These are phyloP conservation scores for Furcasterigmium furcatum DNA, from an alignment of 2,329 filamentous ascomycete species.

Conservation along the genomic window DNA sequence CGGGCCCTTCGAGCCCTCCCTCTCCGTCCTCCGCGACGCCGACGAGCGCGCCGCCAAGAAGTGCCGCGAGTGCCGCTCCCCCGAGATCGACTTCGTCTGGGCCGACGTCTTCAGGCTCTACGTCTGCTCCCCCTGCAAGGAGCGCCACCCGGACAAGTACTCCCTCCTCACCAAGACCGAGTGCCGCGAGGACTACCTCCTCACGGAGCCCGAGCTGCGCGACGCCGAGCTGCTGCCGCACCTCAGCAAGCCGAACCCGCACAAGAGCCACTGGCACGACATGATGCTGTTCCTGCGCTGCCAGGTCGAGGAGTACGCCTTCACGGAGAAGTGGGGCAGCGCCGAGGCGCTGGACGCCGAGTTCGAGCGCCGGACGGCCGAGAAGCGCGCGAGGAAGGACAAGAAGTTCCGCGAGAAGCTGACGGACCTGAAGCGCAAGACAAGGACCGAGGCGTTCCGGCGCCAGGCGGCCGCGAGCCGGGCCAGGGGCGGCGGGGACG, in stretches of 20 bases:
- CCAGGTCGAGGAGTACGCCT: conserved; percentile 92
- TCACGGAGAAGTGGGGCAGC: conserved; percentile 87
- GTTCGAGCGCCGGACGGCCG: conserved; percentile 73
- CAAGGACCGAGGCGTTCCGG: conserved; percentile 84
- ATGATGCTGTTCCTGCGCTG: conserved; percentile 97
- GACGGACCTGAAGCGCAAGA: conserved; percentile 87
- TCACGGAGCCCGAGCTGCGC: conserved; percentile 87
- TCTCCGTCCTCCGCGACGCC: conserved; percentile 69
- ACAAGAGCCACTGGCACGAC: conserved; percentile 94
- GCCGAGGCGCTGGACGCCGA: conserved; percentile 82
- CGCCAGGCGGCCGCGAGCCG: conserved; percentile 56
- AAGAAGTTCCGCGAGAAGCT: conserved; percentile 89
- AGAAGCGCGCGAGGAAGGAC: conserved; percentile 84
- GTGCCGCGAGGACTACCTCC: conserved; percentile 88
- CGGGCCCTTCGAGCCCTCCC: conserved; percentile 83
- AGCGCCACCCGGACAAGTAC: conserved; percentile 88
- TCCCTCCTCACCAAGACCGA: conserved; percentile 95
- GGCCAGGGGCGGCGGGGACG: conserved; percentile 38
- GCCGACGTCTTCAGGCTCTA: conserved; percentile 74
- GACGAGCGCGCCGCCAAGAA: conserved; percentile 64
- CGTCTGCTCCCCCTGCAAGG: conserved; percentile 83
- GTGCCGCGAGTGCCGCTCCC: conserved; percentile 76
- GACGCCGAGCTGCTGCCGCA: conserved; percentile 85
- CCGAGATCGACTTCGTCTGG: conserved; percentile 96
- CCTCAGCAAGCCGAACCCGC: conserved; percentile 85